Conservation (phyloP, 257 asterid genomes). For the Solanum appendiculatum region DNA sequence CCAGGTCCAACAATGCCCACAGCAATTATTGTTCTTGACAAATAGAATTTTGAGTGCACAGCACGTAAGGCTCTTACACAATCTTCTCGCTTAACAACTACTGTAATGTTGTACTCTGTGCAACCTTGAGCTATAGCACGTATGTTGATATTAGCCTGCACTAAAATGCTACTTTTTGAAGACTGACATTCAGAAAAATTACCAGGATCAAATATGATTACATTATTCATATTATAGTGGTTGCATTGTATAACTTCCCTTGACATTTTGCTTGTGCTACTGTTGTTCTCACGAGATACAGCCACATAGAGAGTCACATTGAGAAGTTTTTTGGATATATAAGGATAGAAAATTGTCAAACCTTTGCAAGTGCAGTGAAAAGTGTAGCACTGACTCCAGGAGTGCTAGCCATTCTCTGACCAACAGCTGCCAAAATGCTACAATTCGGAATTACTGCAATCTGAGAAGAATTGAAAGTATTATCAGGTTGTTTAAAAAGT, state of each 20-base stretch:
- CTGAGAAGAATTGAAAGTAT: slow-evolving; percentile 30
- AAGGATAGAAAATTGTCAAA: slow-evolving; percentile 13
- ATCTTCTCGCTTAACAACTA: slow-evolving; percentile 87
- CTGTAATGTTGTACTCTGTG: slow-evolving; percentile 91
- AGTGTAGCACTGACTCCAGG: slow-evolving; percentile 99
- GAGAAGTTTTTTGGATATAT: neutral
- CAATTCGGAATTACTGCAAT: slow-evolving; percentile 83
- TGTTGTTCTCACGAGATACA: neutral
- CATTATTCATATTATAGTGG: neutral
- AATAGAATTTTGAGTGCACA: slow-evolving; percentile 94
- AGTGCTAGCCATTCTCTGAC: slow-evolving; percentile 99
- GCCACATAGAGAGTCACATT: neutral
- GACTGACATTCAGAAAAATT: neutral
- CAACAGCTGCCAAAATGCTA: slow-evolving; percentile 97
- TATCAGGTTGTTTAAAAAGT: neutral
- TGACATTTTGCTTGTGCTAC: neutral
- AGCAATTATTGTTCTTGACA: slow-evolving; percentile 85
- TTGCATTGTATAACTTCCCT: neutral
- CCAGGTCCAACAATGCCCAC: slow-evolving; percentile 98
- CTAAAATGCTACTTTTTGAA: slow-evolving; percentile 10
- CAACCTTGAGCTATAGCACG: slow-evolving; percentile 99
- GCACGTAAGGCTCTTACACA: slow-evolving; percentile 92
- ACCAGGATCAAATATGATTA: neutral
- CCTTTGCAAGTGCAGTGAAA: slow-evolving; percentile 98
- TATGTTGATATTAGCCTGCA: slow-evolving; percentile 91